phyloP scores from a whole-genome alignment of 345 rosid genomes.

The Eucalyptus dawsonii region DNA sequence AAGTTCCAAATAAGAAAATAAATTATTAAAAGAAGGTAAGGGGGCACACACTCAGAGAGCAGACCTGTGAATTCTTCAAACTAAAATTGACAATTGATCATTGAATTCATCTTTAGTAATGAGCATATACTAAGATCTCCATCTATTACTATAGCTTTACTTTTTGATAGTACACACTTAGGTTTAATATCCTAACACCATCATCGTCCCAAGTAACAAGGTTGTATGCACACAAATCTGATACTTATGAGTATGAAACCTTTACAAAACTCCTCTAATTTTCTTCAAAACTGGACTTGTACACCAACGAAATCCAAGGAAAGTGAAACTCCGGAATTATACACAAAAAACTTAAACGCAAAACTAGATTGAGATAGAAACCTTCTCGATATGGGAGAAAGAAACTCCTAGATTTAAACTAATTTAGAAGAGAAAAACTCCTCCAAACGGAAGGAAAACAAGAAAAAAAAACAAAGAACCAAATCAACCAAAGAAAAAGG shows the following conservation, averaged over 20 bases:
- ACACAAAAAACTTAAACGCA: background rate
- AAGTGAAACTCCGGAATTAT: fast-evolving
- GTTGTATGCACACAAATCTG: fast-evolving
- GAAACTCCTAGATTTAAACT: background rate
- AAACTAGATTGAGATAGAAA: background rate
- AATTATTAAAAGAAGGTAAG: too few species aligned
- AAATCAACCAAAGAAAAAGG: background rate
- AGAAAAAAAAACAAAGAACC: background rate
- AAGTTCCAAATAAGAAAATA: fast-evolving
- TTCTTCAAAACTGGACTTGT: too few species aligned
- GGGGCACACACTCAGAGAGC: fast-evolving
- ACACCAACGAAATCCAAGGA: fast-evolving
- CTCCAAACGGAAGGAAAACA: too few species aligned
- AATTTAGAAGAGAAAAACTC: too few species aligned
- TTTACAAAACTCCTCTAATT: too few species aligned
- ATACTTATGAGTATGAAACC: too few species aligned
- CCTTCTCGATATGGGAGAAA: background rate
- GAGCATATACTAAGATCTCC: fast-evolving
- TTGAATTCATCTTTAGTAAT: fast-evolving
- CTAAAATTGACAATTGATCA: fast-evolving
- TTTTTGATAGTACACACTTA: fast-evolving
- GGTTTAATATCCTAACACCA: background rate
- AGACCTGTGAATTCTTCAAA: fast-evolving
- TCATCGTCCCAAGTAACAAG: fast-evolving
- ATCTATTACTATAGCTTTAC: fast-evolving